phyloP scores from a whole-genome alignment of 805 yeast genomes.

The Yarrowia bubula region DNA sequence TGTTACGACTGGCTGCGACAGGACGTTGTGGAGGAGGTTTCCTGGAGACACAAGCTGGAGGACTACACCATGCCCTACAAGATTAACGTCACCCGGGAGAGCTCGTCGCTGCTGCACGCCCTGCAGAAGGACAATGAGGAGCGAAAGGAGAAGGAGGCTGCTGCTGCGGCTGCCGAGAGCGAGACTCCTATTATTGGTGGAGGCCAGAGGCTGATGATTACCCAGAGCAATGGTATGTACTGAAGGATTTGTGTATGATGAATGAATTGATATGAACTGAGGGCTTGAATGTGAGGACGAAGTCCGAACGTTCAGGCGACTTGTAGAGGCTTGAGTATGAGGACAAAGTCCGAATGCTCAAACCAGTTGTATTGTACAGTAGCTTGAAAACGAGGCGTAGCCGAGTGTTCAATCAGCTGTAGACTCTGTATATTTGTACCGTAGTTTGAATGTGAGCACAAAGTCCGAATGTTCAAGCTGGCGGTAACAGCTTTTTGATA shows the following conservation, averaged over 20 bases:
- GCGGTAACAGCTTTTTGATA: too few relatives aligned
- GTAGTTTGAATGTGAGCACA: too few relatives aligned
- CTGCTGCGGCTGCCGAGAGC: slow-evolving; percentile 47
- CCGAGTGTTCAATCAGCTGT: too few relatives aligned
- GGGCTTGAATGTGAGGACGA: background rate
- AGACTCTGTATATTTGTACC: too few relatives aligned
- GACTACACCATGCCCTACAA: slow-evolving; percentile 91
- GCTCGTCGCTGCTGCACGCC: slow-evolving; percentile 61
- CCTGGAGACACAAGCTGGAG: slow-evolving; percentile 84
- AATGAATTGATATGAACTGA: background rate
- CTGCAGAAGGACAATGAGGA: slow-evolving; percentile 68
- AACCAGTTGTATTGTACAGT: too few relatives aligned
- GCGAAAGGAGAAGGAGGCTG: slow-evolving; percentile 59
- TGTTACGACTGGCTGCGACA: slow-evolving; percentile 76
- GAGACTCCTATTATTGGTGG: slow-evolving; percentile 50
- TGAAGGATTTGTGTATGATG: slow-evolving; percentile 19
- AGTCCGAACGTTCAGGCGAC: too few relatives aligned
- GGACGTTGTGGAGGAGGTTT: slow-evolving; percentile 82
- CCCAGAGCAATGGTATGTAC: slow-evolving; percentile 44
- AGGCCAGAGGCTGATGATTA: slow-evolving; percentile 71
- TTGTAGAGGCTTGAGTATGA: too few relatives aligned
- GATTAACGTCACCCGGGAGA: slow-evolving; percentile 80
- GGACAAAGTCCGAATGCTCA: too few relatives aligned
- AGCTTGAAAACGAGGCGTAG: too few relatives aligned
- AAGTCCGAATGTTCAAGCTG: too few relatives aligned